Percentiles rank a stretch among this genome's conserved stretches.
Evolutionary conservation across 768 basidiomycete genomes (phyloP).

Genomic region (Astraeus odoratus): DNA sequence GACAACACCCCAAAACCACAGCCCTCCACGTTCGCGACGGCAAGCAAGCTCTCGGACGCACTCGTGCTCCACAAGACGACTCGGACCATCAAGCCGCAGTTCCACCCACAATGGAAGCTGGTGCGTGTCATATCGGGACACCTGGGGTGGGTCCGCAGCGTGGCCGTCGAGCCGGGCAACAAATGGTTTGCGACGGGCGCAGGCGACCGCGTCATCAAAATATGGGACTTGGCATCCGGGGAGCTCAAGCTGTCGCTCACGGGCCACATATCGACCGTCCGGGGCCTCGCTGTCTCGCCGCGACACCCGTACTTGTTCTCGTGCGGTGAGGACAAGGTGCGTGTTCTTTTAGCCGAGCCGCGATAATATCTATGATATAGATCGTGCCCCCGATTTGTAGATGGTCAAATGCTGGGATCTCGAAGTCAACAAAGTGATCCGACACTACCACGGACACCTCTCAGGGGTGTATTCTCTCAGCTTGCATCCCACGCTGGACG

Average conservation of each 20-base stretch:
- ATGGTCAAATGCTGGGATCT: conserved; percentile 99
- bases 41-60: conserved; percentile 73
- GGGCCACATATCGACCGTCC: conserved; percentile 94
- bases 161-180: conserved; percentile 96
- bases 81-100: conserved; percentile 89
- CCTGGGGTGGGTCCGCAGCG: conserved; percentile 94
- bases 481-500: conserved; percentile 91
- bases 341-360: conserved; percentile 9
- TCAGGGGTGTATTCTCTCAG: conserved; percentile 95
- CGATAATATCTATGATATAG: background rate
- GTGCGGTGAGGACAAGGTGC: conserved; percentile 94
- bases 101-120: conserved; percentile 95
- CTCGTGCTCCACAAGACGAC: conserved; percentile 90
- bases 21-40: conserved; percentile 64
- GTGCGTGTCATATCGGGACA: conserved; percentile 96
- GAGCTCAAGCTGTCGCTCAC: conserved; percentile 95
- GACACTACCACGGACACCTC: conserved; percentile 97
- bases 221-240: conserved; percentile 98
- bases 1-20: conserved; percentile 64
- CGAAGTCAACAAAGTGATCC: conserved; percentile 97
- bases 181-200: conserved; percentile 98
- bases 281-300: conserved; percentile 87
- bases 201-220: conserved; percentile 96
- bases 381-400: conserved; percentile 34
- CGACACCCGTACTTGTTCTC: conserved; percentile 97